phyloP scores from a whole-genome alignment of 495 filamentous ascomycete genomes.

The Elasticomyces elasticus region DNA sequence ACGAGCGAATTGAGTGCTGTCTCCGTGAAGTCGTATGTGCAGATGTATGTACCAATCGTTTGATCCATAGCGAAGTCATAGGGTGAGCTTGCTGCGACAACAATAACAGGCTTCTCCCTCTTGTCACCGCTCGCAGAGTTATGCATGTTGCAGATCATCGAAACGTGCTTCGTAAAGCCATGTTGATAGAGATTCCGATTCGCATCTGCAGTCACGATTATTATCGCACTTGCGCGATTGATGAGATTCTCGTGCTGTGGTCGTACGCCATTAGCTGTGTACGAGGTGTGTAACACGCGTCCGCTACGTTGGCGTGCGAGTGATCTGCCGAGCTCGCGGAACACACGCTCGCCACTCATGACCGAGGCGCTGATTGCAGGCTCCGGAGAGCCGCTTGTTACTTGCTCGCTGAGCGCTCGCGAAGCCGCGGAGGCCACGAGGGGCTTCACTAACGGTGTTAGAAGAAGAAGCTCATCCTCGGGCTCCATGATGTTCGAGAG shows the following conservation, averaged over 20 bases:
- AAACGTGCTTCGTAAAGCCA: conserved; percentile 83
- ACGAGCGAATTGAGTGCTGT: conserved; percentile 75
- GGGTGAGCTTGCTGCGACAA: conserved; percentile 82
- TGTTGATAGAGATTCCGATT: conserved; percentile 84
- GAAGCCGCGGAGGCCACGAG: conserved; percentile 71
- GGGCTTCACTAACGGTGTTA: conserved; percentile 80
- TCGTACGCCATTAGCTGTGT: conserved; percentile 79
- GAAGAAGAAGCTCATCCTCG: conserved; percentile 71
- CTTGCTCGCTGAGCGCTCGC: conserved; percentile 40
- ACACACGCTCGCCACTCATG: conserved; percentile 79
- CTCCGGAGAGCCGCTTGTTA: conserved; percentile 32
- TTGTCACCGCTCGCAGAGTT: conserved; percentile 45
- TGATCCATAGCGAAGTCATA: conserved; percentile 90
- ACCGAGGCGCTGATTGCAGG: conserved; percentile 55
- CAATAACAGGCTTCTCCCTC: conserved; percentile 58
- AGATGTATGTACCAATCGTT: conserved; percentile 77
- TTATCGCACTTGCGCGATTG: conserved; percentile 71
- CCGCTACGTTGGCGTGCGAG: conserved; percentile 72
- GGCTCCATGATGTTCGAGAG: conserved; percentile 65
- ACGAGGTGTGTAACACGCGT: conserved; percentile 78
- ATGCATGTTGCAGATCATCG: conserved; percentile 82
- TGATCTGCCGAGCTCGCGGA: conserved; percentile 70
- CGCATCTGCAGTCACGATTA: conserved; percentile 81
- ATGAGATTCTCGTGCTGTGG: conserved; percentile 85
- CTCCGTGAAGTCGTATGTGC: conserved; percentile 90